Percentiles rank a stretch among this genome's conserved stretches.
These are phyloP conservation scores for Ustilago trichophora DNA, from an alignment of 1,284 basidiomycete species.

Conservation along the genomic window DNA sequence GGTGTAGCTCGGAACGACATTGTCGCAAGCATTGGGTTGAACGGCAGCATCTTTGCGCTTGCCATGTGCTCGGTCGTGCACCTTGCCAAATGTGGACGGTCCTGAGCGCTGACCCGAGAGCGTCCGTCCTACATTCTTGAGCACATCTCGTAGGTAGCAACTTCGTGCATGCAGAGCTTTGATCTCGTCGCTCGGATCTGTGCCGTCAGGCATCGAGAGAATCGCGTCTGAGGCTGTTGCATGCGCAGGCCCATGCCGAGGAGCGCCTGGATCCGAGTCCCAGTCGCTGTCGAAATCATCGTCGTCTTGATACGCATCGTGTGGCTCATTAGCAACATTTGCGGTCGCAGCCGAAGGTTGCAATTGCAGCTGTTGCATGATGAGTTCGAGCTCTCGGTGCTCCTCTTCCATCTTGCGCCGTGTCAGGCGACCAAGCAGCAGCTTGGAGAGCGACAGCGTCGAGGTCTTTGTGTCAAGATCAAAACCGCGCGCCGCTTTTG, in stretches of 20 bases:
- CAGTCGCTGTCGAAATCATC: conserved; percentile 38
- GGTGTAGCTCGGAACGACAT: conserved; percentile 84
- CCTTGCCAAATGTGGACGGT: conserved; percentile 12
- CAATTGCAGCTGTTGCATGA: conserved; percentile 70
- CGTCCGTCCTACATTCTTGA: conserved; percentile 10
- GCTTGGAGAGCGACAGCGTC: conserved; percentile 72
- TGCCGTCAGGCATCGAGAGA: neutral
- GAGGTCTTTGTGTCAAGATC: conserved; percentile 69
- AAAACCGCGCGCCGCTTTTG: conserved; percentile 79
- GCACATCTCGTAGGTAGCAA: conserved; percentile 25
- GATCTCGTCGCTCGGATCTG: conserved; percentile 41
- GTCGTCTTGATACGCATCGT: conserved; percentile 31
- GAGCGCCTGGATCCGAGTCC: conserved; percentile 9
- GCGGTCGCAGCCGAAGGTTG: conserved; percentile 1
- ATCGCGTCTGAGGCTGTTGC: neutral
- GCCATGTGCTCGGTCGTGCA: neutral
- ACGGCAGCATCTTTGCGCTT: conserved; percentile 57
- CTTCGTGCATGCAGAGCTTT: conserved; percentile 72
- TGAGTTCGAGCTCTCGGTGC: conserved; percentile 51
- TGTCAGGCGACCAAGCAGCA: conserved; percentile 76
- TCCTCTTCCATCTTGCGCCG: conserved; percentile 77
- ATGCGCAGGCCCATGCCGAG: neutral
- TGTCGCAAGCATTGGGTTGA: conserved; percentile 6
- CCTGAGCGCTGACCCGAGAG: conserved; percentile 60
- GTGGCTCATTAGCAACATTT: conserved; percentile 11